phyloP scores from a whole-genome alignment of 352 stramenopile species.

The Plasmopara viticola region DNA sequence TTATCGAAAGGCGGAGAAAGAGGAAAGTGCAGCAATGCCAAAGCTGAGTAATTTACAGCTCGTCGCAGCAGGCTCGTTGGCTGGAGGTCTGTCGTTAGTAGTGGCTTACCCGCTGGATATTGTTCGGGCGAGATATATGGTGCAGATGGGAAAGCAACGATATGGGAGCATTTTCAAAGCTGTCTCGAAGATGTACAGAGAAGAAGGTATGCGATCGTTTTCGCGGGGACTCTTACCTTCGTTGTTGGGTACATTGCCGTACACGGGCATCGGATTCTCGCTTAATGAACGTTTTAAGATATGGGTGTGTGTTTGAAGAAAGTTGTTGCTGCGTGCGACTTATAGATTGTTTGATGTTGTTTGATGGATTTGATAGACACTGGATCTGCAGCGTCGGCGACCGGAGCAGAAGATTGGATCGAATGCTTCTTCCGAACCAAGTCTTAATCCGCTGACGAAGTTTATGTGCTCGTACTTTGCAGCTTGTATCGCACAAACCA shows the following conservation, averaged over 20 bases:
- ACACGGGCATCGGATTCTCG: constrained; percentile 81
- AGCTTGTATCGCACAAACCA: constrained; percentile 77
- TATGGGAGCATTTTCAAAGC: constrained; percentile 69
- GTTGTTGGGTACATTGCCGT: constrained; percentile 74
- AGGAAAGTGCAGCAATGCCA: constrained; percentile 26
- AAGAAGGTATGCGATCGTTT: constrained; percentile 63
- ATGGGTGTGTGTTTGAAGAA: constrained; percentile 33
- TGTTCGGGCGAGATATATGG: constrained; percentile 77
- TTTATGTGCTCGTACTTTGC: constrained; percentile 81
- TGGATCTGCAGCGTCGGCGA: constrained; percentile 39
- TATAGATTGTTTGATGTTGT: neutral
- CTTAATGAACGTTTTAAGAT: constrained; percentile 82
- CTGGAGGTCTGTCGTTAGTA: constrained; percentile 62
- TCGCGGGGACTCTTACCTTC: constrained; percentile 66
- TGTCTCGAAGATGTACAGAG: constrained; percentile 69
- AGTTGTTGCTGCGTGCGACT: neutral
- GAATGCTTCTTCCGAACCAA: constrained; percentile 16
- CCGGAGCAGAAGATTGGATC: constrained; percentile 21
- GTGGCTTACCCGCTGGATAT: constrained; percentile 81
- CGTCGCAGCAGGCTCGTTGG: constrained; percentile 61
- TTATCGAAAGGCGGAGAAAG: constrained; percentile 37
- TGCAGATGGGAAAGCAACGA: constrained; percentile 75
- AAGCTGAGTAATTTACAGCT: constrained; percentile 78
- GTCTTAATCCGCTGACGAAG: constrained; percentile 70
- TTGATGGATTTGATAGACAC: constrained; percentile 21